phyloP scores from a whole-genome alignment of 2,329 filamentous ascomycete genomes.

The Penicillium sp. region DNA sequence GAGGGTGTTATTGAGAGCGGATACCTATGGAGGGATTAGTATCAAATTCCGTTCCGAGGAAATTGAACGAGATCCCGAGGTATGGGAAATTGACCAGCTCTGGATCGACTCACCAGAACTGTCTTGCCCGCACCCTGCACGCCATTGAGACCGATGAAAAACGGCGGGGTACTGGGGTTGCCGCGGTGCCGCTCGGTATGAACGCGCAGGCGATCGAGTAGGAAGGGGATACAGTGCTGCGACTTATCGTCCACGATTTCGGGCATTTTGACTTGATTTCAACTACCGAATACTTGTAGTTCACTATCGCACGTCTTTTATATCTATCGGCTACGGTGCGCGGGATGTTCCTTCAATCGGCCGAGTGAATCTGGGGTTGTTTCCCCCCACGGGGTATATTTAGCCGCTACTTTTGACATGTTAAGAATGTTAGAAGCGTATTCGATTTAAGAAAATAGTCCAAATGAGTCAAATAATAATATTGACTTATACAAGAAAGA shows the following conservation, averaged over 20 bases:
- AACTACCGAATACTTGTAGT: background rate
- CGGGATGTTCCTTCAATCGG: conserved; percentile 21
- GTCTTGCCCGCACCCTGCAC: conserved; percentile 93
- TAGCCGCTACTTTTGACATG: background rate
- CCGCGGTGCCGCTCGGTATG: conserved; percentile 49
- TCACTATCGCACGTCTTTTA: background rate
- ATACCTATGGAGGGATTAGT: conserved; percentile 47
- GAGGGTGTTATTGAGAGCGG: conserved; percentile 63
- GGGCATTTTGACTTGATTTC: conserved; percentile 40
- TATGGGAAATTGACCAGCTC: background rate
- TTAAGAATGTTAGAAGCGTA: background rate
- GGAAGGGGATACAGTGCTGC: conserved; percentile 74
- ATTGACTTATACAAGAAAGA: background rate
- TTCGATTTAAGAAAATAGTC: too few relatives aligned
- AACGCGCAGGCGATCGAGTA: conserved; percentile 59
- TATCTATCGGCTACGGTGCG: conserved; percentile 15
- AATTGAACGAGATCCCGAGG: conserved; percentile 3
- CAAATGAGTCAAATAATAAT: background rate
- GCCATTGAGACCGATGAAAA: conserved; percentile 86
- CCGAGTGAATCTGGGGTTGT: conserved; percentile 20
- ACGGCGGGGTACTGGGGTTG: conserved; percentile 54
- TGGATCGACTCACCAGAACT: conserved; percentile 62
- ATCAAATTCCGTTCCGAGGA: conserved; percentile 12
- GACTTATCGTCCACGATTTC: conserved; percentile 74
- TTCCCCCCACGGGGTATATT: conserved; percentile 14